Percentiles rank a stretch among this genome's conserved stretches.
phyloP scores from a whole-genome alignment of 441 rosid genomes.

The Syzygium syzygioides region DNA sequence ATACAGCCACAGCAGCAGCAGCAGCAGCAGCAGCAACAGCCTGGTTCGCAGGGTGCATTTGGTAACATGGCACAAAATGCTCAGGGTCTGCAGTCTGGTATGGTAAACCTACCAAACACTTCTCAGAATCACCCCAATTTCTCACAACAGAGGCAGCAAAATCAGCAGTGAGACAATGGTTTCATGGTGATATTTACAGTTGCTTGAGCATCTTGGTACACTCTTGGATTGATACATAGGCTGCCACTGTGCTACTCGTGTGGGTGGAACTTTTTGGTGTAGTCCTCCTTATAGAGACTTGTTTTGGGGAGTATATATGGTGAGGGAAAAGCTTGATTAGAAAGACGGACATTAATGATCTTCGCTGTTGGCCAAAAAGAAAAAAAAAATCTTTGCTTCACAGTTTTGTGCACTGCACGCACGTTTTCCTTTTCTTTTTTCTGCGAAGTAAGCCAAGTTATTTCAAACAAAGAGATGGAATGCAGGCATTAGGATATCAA shows the following conservation, averaged over 20 bases:
- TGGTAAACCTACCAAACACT: conserved; percentile 66
- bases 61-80: conserved; percentile 62
- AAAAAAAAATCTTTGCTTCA: not conserved
- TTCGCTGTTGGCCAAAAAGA: not conserved
- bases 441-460: not conserved
- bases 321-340: not conserved
- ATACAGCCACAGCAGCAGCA: conserved; percentile 52
- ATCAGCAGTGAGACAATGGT: conserved; percentile 47
- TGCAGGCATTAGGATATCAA: not conserved
- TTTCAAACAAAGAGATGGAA: not conserved
- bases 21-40: conserved; percentile 52
- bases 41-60: conserved; percentile 48
- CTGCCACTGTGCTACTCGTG: not conserved
- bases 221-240: not conserved
- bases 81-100: conserved; percentile 63
- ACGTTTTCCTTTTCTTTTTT: not conserved
- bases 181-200: not conserved
- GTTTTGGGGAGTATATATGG: not conserved
- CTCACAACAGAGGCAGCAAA: conserved; percentile 79
- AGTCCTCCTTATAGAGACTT: not conserved
- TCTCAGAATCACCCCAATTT: conserved; percentile 53
- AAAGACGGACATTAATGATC: not conserved
- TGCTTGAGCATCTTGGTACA: not conserved
- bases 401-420: not conserved
- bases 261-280: not conserved